Conservation (phyloP, 495 filamentous ascomycete genomes). For the Evernia prunastri region DNA sequence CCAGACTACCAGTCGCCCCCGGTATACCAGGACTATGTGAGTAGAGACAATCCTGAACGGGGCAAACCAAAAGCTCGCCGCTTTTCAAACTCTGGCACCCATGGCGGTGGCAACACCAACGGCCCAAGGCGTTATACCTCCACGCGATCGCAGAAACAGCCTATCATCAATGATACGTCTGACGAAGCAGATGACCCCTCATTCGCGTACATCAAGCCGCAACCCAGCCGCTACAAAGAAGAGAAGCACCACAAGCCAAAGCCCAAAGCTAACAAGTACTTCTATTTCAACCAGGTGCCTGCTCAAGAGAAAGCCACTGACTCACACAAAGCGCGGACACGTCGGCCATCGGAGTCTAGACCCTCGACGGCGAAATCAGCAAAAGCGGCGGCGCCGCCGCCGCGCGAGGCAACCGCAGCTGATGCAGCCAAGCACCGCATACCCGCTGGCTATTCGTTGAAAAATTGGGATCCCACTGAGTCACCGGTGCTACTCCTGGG, state of each 20-base stretch:
- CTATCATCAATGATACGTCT: conserved; percentile 50
- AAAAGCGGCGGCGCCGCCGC: conserved; percentile 34
- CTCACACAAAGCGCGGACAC: conserved; percentile 39
- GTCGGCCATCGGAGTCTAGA: conserved; percentile 47
- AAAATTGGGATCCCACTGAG: conserved; percentile 97
- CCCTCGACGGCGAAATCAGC: conserved; percentile 36
- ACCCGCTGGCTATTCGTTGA: conserved; percentile 85
- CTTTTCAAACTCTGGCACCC: conserved; percentile 34
- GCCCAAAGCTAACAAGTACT: conserved; percentile 48
- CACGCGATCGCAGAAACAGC: conserved; percentile 44
- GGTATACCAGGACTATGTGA: conserved; percentile 52
- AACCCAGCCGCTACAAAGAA: conserved; percentile 32
- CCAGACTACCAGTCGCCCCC: conserved; percentile 44
- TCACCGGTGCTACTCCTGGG: conserved; percentile 89
- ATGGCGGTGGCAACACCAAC: conserved; percentile 33
- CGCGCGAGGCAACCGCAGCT: conserved; percentile 69
- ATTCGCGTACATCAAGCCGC: conserved; percentile 34
- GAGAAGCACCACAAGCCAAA: conserved; percentile 44
- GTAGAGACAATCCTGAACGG: conserved; percentile 44
- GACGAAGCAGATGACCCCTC: conserved; percentile 47
- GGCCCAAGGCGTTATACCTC: conserved; percentile 29
- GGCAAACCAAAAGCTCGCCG: conserved; percentile 31
- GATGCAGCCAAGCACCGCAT: conserved; percentile 78
- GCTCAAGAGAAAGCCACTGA: conserved; percentile 40
- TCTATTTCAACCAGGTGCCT: conserved; percentile 46